phyloP scores from a whole-genome alignment of 768 basidiomycete species.

The Auricularia heimuer region DNA sequence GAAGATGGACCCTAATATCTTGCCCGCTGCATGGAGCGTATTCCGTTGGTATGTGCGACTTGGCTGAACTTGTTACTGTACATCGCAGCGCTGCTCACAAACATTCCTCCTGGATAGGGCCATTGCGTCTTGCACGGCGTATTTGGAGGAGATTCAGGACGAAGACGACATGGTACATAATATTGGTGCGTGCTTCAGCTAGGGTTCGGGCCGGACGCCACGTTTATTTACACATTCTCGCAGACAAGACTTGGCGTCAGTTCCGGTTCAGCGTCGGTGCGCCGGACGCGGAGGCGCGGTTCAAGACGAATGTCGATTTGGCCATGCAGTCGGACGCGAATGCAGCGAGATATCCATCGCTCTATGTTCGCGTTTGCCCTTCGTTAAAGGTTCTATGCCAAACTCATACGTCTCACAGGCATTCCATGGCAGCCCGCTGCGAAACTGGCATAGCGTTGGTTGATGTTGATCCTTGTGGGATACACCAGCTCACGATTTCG shows the following conservation, averaged over 20 bases:
- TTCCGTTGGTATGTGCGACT: conserved; percentile 42
- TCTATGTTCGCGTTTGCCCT: conserved; percentile 20
- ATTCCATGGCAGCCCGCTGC: conserved; percentile 56
- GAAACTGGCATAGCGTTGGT: conserved; percentile 63
- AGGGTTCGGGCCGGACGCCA: too few relatives aligned
- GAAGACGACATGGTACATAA: conserved; percentile 45
- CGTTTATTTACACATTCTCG: not conserved
- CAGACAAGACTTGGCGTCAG: conserved; percentile 45
- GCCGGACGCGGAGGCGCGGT: conserved; percentile 62
- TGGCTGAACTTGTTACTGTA: too few relatives aligned
- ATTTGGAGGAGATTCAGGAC: conserved; percentile 52
- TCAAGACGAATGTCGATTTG: conserved; percentile 33
- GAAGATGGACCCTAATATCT: conserved; percentile 38
- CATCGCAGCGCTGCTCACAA: too few relatives aligned
- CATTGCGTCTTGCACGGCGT: conserved; percentile 63
- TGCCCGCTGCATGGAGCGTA: conserved; percentile 55
- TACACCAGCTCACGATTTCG: not conserved
- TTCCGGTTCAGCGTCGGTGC: conserved; percentile 64
- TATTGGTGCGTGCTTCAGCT: conserved; percentile 25
- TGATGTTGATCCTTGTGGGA: not conserved
- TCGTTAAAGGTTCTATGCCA: conserved; percentile 32
- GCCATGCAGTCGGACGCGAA: conserved; percentile 32
- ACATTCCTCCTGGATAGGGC: conserved; percentile 30
- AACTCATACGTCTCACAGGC: conserved; percentile 29
- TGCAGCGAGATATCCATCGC: conserved; percentile 31